Conservation (phyloP, 208 protist species). For the Leishmania major region DNA sequence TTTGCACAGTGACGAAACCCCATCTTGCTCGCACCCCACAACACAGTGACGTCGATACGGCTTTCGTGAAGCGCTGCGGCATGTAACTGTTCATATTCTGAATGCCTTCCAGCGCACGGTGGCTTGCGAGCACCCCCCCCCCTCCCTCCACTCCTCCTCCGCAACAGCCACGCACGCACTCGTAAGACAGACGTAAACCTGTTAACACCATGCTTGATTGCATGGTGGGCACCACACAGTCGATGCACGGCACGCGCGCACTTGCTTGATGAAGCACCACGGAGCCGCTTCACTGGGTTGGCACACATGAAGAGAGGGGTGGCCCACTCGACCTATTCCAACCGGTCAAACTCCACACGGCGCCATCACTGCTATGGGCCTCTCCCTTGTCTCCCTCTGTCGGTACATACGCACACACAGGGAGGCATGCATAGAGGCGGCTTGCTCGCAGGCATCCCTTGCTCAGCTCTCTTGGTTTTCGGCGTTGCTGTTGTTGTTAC, state of each 20-base stretch:
- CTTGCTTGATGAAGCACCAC: not conserved
- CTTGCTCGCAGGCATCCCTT: not conserved
- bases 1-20: not conserved
- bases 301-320: not conserved
- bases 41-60: not conserved
- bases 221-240: not conserved
- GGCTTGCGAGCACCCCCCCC: not conserved
- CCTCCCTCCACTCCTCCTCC: not conserved
- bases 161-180: not conserved
- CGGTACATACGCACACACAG: not conserved
- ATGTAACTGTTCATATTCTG: not conserved
- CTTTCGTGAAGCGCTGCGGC: not conserved
- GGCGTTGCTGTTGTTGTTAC: constrained; percentile 10
- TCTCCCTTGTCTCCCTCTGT: not conserved
- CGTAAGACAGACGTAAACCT: not conserved
- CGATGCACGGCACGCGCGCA: not conserved
- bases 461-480: constrained; percentile 10
- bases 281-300: not conserved
- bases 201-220: not conserved
- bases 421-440: not conserved
- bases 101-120: not conserved
- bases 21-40: not conserved
- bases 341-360: not conserved
- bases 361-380: not conserved
- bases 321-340: not conserved